phyloP scores from a whole-genome alignment of 768 basidiomycete genomes.

The Arthromyces matolae region DNA sequence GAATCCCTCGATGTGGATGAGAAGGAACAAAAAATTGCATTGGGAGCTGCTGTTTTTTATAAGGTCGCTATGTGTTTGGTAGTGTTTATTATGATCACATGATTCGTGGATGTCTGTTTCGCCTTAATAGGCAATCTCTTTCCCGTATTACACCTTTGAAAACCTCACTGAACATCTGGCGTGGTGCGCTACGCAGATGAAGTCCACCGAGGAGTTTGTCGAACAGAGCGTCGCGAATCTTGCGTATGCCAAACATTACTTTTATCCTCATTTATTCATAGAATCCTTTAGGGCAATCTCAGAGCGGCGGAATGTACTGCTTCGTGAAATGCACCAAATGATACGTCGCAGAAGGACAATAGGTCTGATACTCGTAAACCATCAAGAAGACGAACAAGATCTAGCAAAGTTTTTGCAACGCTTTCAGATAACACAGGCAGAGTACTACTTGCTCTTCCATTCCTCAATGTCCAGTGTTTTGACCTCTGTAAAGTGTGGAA shows the following conservation, averaged over 20 bases:
- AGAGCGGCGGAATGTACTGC: constrained; percentile 62
- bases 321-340: constrained; percentile 69
- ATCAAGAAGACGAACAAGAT: constrained; percentile 40
- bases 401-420: constrained; percentile 50
- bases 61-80: neutral
- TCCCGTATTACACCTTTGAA: neutral
- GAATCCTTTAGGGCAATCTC: constrained; percentile 49
- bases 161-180: neutral
- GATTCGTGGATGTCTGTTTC: constrained; percentile 5
- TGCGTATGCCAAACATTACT: constrained; percentile 26
- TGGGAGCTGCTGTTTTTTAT: neutral
- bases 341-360: constrained; percentile 49
- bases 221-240: constrained; percentile 43
- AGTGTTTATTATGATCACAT: constrained; percentile 1
- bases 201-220: constrained; percentile 33
- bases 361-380: constrained; percentile 34
- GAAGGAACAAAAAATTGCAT: neutral
- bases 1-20: neutral
- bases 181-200: neutral
- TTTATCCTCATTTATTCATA: constrained; percentile 6
- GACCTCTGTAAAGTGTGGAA: constrained; percentile 32
- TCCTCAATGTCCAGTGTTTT: neutral
- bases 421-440: constrained; percentile 51
- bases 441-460: constrained; percentile 30
- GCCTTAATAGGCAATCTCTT: constrained; percentile 14